Percentiles rank a stretch among this genome's conserved stretches.
Evolutionary conservation across 2,329 filamentous ascomycete species (phyloP).

Genomic region (Pseudocercospora pini-densiflorae): DNA sequence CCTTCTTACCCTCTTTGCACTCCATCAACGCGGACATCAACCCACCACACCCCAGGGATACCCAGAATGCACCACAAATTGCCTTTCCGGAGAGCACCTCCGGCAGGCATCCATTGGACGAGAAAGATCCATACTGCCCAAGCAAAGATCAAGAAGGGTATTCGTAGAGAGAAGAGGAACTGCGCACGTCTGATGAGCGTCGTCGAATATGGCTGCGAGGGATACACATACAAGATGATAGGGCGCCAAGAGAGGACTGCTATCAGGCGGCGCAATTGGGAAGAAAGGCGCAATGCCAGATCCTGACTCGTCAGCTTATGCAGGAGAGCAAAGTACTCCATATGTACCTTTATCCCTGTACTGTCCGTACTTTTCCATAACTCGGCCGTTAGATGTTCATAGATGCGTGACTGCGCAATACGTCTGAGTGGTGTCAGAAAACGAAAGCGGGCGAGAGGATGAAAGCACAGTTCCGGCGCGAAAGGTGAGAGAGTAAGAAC

Average conservation of each 20-base stretch:
- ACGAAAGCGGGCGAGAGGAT: neutral
- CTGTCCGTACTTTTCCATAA: conserved; percentile 94
- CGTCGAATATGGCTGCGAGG: neutral
- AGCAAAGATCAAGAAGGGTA: conserved; percentile 76
- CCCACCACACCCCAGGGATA: conserved; percentile 95
- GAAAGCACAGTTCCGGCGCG: neutral
- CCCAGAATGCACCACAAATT: conserved; percentile 86
- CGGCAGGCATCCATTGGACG: conserved; percentile 74
- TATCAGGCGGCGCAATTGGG: conserved; percentile 71
- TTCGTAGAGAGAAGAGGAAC: conserved; percentile 77
- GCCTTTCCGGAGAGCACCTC: conserved; percentile 73
- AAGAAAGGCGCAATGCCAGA: conserved; percentile 97
- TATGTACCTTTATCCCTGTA: conserved; percentile 82
- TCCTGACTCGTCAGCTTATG: conserved; percentile 58
- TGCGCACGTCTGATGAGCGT: conserved; percentile 35
- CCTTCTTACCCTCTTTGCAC: conserved; percentile 78
- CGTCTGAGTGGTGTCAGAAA: neutral
- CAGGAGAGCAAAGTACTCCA: conserved; percentile 1
- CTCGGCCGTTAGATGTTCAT: conserved; percentile 10
- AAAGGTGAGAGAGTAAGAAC: neutral
- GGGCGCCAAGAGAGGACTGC: conserved; percentile 63
- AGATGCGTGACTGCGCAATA: conserved; percentile 1
- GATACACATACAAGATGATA: conserved; percentile 35
- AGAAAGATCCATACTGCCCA: conserved; percentile 39
- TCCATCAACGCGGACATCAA: conserved; percentile 96